Conservation (phyloP, 345 rosid genomes). For the Aquilaria yunnanensis region DNA sequence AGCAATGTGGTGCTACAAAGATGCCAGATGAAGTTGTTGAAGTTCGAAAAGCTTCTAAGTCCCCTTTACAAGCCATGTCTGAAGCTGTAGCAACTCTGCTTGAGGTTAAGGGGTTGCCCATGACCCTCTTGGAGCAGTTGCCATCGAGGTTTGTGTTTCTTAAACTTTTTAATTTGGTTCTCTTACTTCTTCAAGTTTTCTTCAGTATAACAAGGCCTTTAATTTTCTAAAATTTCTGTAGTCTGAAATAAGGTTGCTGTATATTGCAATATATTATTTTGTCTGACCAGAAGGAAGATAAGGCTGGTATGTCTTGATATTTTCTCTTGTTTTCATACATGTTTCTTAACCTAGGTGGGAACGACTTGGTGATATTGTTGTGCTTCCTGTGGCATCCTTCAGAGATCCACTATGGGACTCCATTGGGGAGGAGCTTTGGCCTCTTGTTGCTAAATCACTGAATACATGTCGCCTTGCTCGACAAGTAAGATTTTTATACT, state of each 20-base stretch:
- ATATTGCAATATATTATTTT: neutral
- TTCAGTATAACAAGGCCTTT: neutral
- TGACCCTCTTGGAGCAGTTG: slow-evolving; percentile 53
- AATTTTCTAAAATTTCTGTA: neutral
- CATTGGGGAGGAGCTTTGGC: slow-evolving; percentile 70
- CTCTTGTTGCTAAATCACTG: slow-evolving; percentile 54
- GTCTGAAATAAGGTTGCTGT: slow-evolving; percentile 1
- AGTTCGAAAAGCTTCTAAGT: slow-evolving; percentile 44
- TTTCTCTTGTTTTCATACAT: slow-evolving; percentile 15
- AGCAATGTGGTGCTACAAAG: slow-evolving; percentile 51
- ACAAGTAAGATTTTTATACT: slow-evolving; percentile 43
- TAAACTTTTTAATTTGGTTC: slow-evolving; percentile 9
- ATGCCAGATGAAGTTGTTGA: slow-evolving; percentile 44
- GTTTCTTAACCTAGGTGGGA: slow-evolving; percentile 59
- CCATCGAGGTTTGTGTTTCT: slow-evolving; percentile 55
- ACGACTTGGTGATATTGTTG: slow-evolving; percentile 77
- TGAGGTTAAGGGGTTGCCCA: slow-evolving; percentile 41
- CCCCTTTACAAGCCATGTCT: slow-evolving; percentile 56
- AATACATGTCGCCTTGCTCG: slow-evolving; percentile 64
- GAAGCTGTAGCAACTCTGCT: slow-evolving; percentile 50
- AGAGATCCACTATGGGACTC: slow-evolving; percentile 71
- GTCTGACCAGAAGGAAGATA: too few species aligned
- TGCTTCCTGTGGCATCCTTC: slow-evolving; percentile 75
- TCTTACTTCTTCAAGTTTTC: neutral
- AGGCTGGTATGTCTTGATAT: neutral